A percentile compares a stretch with the other conserved stretches of the same genome.
These are phyloP conservation scores for Bjerkandera adusta DNA, from an alignment of 1,284 basidiomycete species.

Conservation along the genomic window DNA sequence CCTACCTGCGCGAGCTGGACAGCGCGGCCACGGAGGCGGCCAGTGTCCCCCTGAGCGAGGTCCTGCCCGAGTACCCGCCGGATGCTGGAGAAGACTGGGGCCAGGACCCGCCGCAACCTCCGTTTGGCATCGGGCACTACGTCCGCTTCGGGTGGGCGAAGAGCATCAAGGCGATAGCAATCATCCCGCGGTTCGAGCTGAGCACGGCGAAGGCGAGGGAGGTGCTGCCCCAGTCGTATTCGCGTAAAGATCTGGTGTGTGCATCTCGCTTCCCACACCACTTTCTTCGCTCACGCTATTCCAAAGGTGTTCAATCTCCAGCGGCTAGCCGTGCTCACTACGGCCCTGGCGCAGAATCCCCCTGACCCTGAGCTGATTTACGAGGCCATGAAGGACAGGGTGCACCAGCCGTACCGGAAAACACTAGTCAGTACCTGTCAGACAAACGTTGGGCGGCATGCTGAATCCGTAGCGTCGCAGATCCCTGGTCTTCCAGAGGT, in stretches of 20 bases:
- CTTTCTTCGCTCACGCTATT: background rate
- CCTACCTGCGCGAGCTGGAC: slow-evolving; percentile 91
- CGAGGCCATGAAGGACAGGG: slow-evolving; percentile 98
- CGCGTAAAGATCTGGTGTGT: slow-evolving; percentile 89
- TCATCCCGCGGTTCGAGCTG: slow-evolving; percentile 95
- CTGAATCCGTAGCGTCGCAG: slow-evolving; percentile 38
- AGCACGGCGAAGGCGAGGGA: slow-evolving; percentile 94
- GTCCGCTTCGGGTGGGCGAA: slow-evolving; percentile 89
- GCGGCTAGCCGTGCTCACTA: slow-evolving; percentile 95
- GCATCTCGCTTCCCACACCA: slow-evolving; percentile 28
- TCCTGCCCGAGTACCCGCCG: slow-evolving; percentile 93
- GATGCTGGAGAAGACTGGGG: slow-evolving; percentile 95
- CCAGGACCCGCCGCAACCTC: slow-evolving; percentile 82
- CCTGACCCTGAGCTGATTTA: slow-evolving; percentile 95
- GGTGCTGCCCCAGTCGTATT: slow-evolving; percentile 83
- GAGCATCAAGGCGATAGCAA: slow-evolving; percentile 90
- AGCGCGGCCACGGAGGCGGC: slow-evolving; percentile 74
- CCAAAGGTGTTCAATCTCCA: slow-evolving; percentile 96
- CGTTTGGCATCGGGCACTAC: slow-evolving; percentile 91
- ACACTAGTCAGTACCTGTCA: slow-evolving; percentile 55
- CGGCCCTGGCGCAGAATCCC: slow-evolving; percentile 87
- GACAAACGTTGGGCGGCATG: background rate
- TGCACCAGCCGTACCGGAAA: slow-evolving; percentile 97
- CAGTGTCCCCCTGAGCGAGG: slow-evolving; percentile 92
- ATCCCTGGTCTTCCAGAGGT: slow-evolving; percentile 95